phyloP scores from a whole-genome alignment of 2,329 filamentous ascomycete species.

The Phaeomoniella chlamydospora region DNA sequence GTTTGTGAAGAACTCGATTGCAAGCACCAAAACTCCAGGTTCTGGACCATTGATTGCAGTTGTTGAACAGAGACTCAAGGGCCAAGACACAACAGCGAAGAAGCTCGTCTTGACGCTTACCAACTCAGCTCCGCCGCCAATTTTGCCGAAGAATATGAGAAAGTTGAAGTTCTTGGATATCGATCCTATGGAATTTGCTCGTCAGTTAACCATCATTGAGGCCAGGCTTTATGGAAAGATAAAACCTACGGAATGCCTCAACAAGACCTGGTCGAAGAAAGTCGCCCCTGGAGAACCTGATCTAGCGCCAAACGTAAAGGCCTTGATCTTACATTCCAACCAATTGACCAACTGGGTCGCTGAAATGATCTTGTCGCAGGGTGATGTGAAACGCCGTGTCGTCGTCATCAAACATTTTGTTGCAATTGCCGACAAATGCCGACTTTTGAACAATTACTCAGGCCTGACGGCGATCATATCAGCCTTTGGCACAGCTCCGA shows the following conservation, averaged over 20 bases:
- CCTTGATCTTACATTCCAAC: slow-evolving; percentile 92
- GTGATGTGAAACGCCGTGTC: slow-evolving; percentile 88
- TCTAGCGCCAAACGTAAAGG: slow-evolving; percentile 86
- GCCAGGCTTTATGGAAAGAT: slow-evolving; percentile 91
- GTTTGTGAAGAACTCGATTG: slow-evolving; percentile 84
- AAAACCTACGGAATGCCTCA: slow-evolving; percentile 86
- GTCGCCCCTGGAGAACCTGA: slow-evolving; percentile 59
- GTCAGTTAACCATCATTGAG: slow-evolving; percentile 93
- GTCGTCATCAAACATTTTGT: slow-evolving; percentile 99
- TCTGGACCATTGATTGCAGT: slow-evolving; percentile 72
- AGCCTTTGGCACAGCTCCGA: slow-evolving; percentile 83
- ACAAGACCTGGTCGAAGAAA: slow-evolving; percentile 99
- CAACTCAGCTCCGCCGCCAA: slow-evolving; percentile 68
- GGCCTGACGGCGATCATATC: slow-evolving; percentile 96
- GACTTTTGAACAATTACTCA: slow-evolving; percentile 86
- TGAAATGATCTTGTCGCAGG: slow-evolving; percentile 93
- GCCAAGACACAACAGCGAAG: slow-evolving; percentile 75
- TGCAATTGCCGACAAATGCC: slow-evolving; percentile 95
- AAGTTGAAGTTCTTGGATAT: slow-evolving; percentile 98
- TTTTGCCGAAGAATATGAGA: slow-evolving; percentile 98
- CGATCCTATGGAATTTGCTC: slow-evolving; percentile 89
- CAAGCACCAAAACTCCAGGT: slow-evolving; percentile 83
- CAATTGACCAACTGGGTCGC: slow-evolving; percentile 99
- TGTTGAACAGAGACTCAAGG: slow-evolving; percentile 74
- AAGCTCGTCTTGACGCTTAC: slow-evolving; percentile 76